Base-by-base conservation (phyloP, 2,329 filamentous ascomycete genomes). In the Colletotrichum sp. region DNA sequence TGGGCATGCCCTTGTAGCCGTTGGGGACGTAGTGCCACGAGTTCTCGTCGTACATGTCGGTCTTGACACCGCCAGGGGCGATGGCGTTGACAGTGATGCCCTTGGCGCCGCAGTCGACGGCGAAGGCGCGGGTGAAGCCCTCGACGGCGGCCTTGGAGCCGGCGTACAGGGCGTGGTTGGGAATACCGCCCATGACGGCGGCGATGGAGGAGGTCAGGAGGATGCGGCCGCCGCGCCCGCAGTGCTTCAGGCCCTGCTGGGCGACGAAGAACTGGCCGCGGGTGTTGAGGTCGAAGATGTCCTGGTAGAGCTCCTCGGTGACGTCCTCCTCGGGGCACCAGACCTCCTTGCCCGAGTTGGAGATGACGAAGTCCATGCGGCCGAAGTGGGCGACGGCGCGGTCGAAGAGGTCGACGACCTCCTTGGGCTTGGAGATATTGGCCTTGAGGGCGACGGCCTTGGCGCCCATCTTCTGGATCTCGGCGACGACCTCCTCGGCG, bases 211-310 rank as follows among this genome's bases (percentile, higher is more conserved):
- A 92, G 87, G 94, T 95, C 71, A 95, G 88, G 80, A 95, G 91
- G 79, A 96, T 90, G 61, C 94, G 89, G 36, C 94, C 94, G 73
- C 94, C 92, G 60, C 90, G 87, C 81, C 93, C 89, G 78, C 94
- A 89, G 85, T 94, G 87, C 85, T 93, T 93, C 84, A 94, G 93
- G 8, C 91, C 94, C 73, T 94, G 92, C 85, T 95, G 93, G 24
- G 93, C 94, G 68, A 95, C 93, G 83, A 95, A 95, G 88, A 95
- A 95, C 85, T 95, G 93, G 62, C 92, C 93, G 55, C 92, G 88
- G 76, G 91, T 89, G 86, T 94, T 94, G 80, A 94, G 87, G 86
- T 91, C 91, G 87, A 94, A 94, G 78, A 94, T 92, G 79, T 92
- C 88, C 84, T 94, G 92, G 85, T 91, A 94, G 79, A 94, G 92